These are phyloP conservation scores for Solanum chilense DNA, from an alignment of 257 asterid species.

Conservation along the genomic window DNA sequence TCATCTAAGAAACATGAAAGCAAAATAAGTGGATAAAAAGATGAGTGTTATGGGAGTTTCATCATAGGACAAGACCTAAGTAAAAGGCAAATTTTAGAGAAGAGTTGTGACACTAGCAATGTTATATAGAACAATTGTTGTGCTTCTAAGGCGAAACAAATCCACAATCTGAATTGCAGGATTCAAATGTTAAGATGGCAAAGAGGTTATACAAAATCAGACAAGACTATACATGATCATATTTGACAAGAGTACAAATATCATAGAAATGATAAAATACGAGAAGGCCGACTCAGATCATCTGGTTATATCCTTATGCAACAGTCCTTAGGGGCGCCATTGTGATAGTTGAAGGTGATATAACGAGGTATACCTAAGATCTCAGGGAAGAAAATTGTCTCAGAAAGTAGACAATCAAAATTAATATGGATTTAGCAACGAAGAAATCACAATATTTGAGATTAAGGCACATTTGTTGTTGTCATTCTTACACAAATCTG, in stretches of 20 bases:
- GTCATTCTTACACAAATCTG: not conserved
- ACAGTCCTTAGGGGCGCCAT: not conserved
- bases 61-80: not conserved
- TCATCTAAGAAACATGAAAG: not conserved
- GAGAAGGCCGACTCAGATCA: not conserved
- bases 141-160: not conserved
- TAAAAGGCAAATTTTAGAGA: not conserved
- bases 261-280: not conserved
- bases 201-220: not conserved
- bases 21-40: not conserved
- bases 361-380: not conserved
- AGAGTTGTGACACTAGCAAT: not conserved
- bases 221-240: not conserved
- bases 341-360: not conserved
- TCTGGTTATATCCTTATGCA: not conserved
- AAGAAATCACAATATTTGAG: not conserved
- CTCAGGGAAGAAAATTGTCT: not conserved
- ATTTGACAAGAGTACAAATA: not conserved
- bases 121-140: not conserved
- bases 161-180: not conserved
- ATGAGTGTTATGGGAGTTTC: not conserved
- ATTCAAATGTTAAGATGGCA: not conserved
- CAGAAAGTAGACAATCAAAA: not conserved
- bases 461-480: not conserved
- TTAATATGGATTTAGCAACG: not conserved